Evolutionary conservation across 2,329 filamentous ascomycete species (phyloP).

Genomic region (Aulographum hederae): DNA sequence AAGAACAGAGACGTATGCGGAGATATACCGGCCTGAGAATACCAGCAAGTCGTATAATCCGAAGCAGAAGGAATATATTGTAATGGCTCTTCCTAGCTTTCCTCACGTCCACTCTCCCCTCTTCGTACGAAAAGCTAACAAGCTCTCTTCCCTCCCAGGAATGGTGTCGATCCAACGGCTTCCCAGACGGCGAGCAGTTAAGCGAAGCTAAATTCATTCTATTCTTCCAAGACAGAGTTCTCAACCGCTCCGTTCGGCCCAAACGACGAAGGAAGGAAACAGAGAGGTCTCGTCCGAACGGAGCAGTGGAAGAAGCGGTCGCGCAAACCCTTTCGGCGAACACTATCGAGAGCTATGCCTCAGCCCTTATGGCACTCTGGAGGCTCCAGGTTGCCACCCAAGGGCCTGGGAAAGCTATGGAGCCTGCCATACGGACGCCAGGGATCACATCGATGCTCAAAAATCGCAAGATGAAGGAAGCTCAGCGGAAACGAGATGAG

Average conservation of each 20-base stretch:
- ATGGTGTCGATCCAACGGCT: not conserved
- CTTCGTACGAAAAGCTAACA: not conserved
- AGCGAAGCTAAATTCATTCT: not conserved
- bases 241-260: not conserved
- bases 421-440: not conserved
- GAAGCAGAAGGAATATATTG: not conserved
- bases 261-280: not conserved
- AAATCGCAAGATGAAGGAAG: not conserved
- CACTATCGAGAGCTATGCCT: not conserved
- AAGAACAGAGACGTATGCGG: constrained; percentile 7
- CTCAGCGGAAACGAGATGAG: not conserved
- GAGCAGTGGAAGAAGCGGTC: not conserved
- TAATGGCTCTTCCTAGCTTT: too few relatives aligned
- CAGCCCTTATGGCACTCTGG: not conserved
- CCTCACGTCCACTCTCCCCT: not conserved
- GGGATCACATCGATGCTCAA: not conserved
- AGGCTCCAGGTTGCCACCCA: not conserved
- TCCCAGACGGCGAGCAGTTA: too few relatives aligned
- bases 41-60: not conserved
- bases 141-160: constrained; percentile 7
- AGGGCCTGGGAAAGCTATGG: too few relatives aligned
- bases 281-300: not conserved
- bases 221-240: not conserved
- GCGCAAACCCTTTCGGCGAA: not conserved
- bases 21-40: constrained; percentile 15